These are phyloP conservation scores for Nicotiana knightiana DNA, from an alignment of 257 asterid genomes.

Conservation along the genomic window DNA sequence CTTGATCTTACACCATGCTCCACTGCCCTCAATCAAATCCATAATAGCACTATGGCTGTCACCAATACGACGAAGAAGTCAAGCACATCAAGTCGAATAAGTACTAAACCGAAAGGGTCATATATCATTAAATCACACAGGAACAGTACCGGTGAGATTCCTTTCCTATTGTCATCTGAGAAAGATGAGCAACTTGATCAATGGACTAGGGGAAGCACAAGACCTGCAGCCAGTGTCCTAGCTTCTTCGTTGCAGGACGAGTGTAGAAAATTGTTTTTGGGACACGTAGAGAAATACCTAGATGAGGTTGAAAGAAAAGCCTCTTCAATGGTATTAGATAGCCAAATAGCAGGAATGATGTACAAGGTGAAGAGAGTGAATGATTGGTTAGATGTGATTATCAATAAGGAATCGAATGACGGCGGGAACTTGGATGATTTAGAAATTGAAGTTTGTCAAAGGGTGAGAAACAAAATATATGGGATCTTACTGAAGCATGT, in stretches of 20 bases:
- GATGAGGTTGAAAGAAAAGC: slow-evolving; percentile 49
- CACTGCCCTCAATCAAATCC: slow-evolving; percentile 11
- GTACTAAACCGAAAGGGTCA: slow-evolving; percentile 29
- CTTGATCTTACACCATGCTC: slow-evolving; percentile 51
- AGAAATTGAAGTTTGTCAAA: slow-evolving; percentile 39
- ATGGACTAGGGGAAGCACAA: slow-evolving; percentile 36
- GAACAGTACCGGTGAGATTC: slow-evolving; percentile 18
- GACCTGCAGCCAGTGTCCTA: slow-evolving; percentile 30
- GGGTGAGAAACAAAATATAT: slow-evolving; percentile 58
- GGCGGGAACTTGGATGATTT: slow-evolving; percentile 19
- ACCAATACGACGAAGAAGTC: slow-evolving; percentile 19
- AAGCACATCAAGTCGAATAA: neutral
- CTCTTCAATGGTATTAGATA: slow-evolving; percentile 22
- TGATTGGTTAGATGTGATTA: slow-evolving; percentile 51
- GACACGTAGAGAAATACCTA: slow-evolving; percentile 43
- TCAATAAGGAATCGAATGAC: slow-evolving; percentile 27
- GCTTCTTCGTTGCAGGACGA: slow-evolving; percentile 43
- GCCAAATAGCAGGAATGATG: slow-evolving; percentile 45
- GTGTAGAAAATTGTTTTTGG: slow-evolving; percentile 47
- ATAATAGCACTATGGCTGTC: slow-evolving; percentile 15
- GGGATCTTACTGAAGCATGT: slow-evolving; percentile 55
- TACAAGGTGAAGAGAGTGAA: slow-evolving; percentile 54
- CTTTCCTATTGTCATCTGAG: slow-evolving; percentile 24
- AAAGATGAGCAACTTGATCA: slow-evolving; percentile 32
- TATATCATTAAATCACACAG: slow-evolving; percentile 20